A percentile compares a stretch with the other conserved stretches of the same genome.
Conservation (phyloP, 352 stramenopile species). For the Phytophthora cactorum region DNA sequence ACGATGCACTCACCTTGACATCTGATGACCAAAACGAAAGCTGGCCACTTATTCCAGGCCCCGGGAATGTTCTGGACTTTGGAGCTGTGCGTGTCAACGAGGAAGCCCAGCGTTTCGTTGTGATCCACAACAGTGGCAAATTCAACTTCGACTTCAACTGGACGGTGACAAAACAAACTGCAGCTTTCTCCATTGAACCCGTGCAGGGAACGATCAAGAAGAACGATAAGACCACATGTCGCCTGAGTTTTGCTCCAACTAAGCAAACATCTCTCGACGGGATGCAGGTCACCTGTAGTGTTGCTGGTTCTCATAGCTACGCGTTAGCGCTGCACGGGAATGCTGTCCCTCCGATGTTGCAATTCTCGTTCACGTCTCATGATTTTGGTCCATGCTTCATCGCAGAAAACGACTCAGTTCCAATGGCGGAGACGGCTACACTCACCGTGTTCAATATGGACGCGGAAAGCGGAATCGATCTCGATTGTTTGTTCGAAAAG, state of each 20-base stretch:
- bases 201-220: constrained; percentile 89
- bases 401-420: constrained; percentile 68
- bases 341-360: constrained; percentile 83
- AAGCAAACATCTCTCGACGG: constrained; percentile 82
- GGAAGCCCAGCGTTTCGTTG: constrained; percentile 59
- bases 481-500: constrained; percentile 93
- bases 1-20: constrained; percentile 67
- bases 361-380: constrained; percentile 90
- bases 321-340: constrained; percentile 71
- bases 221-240: constrained; percentile 82
- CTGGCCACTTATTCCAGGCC: constrained; percentile 32
- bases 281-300: constrained; percentile 72
- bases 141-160: constrained; percentile 96
- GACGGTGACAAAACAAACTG: constrained; percentile 47
- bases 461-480: constrained; percentile 69
- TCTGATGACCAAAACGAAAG: constrained; percentile 55
- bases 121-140: constrained; percentile 93
- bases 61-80: constrained; percentile 82
- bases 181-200: constrained; percentile 68
- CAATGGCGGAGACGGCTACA: constrained; percentile 56
- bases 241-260: constrained; percentile 77
- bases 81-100: constrained; percentile 89
- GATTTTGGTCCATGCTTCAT: constrained; percentile 95
- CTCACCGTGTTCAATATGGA: constrained; percentile 92
- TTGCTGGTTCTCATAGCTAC: constrained; percentile 90